Evolutionary conservation across 495 filamentous ascomycete genomes (phyloP).

Genomic region (Umbilicaria muhlenbergii): DNA sequence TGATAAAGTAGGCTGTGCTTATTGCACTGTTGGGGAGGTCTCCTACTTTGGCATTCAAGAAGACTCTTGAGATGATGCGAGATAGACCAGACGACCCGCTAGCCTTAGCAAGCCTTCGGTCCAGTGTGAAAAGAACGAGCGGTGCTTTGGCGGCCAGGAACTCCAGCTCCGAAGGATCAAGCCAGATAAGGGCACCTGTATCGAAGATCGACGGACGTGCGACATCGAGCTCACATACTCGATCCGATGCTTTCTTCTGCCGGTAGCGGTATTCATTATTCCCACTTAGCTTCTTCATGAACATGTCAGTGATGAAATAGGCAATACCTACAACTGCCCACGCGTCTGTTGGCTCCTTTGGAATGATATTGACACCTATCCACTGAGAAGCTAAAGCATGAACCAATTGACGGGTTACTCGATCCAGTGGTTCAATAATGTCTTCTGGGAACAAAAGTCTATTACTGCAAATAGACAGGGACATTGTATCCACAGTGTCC

Average conservation of each 20-base stretch:
- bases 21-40: constrained; percentile 57
- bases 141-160: constrained; percentile 89
- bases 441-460: constrained; percentile 68
- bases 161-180: constrained; percentile 71
- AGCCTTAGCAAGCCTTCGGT: constrained; percentile 74
- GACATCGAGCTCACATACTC: constrained; percentile 65
- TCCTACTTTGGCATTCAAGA: constrained; percentile 67
- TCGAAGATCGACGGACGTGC: constrained; percentile 68
- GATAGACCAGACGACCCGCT: constrained; percentile 69
- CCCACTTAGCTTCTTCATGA: constrained; percentile 75
- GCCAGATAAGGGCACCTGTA: constrained; percentile 57
- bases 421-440: constrained; percentile 68
- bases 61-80: constrained; percentile 68
- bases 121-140: constrained; percentile 82
- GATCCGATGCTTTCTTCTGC: constrained; percentile 73
- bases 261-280: constrained; percentile 89
- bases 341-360: constrained; percentile 60
- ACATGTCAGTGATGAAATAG: constrained; percentile 84
- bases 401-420: constrained; percentile 58
- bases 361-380: constrained; percentile 77
- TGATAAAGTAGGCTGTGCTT: constrained; percentile 57
- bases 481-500: constrained; percentile 61
- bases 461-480: constrained; percentile 74
- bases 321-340: constrained; percentile 90
- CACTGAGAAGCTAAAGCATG: constrained; percentile 85